Percentiles rank a stretch among this genome's conserved stretches.
Conservation (phyloP, 768 basidiomycete genomes). For the Suillus subluteus region DNA sequence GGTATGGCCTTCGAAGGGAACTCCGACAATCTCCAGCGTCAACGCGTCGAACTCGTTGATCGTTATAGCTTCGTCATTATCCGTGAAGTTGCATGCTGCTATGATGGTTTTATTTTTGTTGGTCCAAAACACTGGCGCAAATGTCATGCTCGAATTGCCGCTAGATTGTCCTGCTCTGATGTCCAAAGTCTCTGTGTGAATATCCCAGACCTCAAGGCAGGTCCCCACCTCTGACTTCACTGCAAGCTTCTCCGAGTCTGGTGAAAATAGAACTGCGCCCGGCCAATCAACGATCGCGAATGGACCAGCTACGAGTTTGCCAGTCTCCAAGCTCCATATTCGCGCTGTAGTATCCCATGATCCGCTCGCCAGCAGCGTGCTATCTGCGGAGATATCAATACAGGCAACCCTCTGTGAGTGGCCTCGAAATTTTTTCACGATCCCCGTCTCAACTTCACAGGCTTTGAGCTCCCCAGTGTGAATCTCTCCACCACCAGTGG, state of each 20-base stretch:
- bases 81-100: neutral
- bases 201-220: neutral
- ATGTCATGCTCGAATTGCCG: neutral
- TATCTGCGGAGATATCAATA: neutral
- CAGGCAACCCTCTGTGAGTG: neutral
- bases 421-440: neutral
- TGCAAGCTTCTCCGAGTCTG: conserved; percentile 3
- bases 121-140: neutral
- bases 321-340: neutral
- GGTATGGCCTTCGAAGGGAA: conserved; percentile 2
- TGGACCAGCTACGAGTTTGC: neutral
- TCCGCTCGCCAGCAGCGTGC: neutral
- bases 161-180: neutral
- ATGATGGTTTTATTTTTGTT: neutral
- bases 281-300: neutral
- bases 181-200: neutral
- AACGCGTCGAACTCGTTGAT: neutral
- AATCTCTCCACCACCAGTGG: neutral
- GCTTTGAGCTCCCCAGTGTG: neutral
- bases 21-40: neutral
- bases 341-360: neutral
- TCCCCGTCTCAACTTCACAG: neutral
- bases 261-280: neutral
- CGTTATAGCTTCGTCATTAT: neutral
- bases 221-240: neutral